Evolutionary conservation across 2,329 filamentous ascomycete species (phyloP).

Genomic region (Mycosphaerella sp.): DNA sequence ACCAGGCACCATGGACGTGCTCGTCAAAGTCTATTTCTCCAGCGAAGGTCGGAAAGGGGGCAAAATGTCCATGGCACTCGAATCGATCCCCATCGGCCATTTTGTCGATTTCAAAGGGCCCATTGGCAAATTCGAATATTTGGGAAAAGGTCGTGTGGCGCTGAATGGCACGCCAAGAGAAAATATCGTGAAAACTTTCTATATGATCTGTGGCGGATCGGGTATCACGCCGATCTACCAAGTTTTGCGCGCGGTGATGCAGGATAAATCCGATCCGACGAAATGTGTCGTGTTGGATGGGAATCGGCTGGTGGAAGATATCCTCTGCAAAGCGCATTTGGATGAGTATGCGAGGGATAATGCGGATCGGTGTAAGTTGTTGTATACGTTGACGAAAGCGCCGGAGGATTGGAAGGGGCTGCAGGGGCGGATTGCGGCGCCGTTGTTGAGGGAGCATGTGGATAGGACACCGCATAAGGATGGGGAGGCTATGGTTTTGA

Average conservation of each 20-base stretch:
- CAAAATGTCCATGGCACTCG: slow-evolving; percentile 74
- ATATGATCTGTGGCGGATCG: slow-evolving; percentile 85
- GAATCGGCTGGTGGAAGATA: slow-evolving; percentile 71
- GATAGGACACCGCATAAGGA: slow-evolving; percentile 31
- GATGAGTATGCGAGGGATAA: slow-evolving; percentile 55
- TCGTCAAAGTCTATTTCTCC: slow-evolving; percentile 77
- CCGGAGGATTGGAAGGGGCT: slow-evolving; percentile 60
- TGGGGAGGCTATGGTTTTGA: slow-evolving; percentile 57
- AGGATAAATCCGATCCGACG: slow-evolving; percentile 58
- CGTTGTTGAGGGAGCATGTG: slow-evolving; percentile 56
- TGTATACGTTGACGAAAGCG: slow-evolving; percentile 64
- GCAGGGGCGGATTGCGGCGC: slow-evolving; percentile 59
- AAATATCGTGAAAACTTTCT: slow-evolving; percentile 65
- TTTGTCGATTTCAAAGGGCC: slow-evolving; percentile 82
- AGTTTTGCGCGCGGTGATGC: slow-evolving; percentile 67
- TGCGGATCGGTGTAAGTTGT: slow-evolving; percentile 53
- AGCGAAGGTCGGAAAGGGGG: slow-evolving; percentile 56
- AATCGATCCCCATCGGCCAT: slow-evolving; percentile 64
- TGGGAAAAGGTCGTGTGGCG: slow-evolving; percentile 60
- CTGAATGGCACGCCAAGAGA: too few relatives aligned
- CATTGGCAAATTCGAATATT: slow-evolving; percentile 77
- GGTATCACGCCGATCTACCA: slow-evolving; percentile 91
- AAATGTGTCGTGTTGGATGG: slow-evolving; percentile 69
- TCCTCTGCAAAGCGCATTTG: slow-evolving; percentile 70
- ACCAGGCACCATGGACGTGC: slow-evolving; percentile 62